These are phyloP conservation scores for Cocos nucifera DNA, from an alignment of 176 grass and related monocot species.

Conservation along the genomic window DNA sequence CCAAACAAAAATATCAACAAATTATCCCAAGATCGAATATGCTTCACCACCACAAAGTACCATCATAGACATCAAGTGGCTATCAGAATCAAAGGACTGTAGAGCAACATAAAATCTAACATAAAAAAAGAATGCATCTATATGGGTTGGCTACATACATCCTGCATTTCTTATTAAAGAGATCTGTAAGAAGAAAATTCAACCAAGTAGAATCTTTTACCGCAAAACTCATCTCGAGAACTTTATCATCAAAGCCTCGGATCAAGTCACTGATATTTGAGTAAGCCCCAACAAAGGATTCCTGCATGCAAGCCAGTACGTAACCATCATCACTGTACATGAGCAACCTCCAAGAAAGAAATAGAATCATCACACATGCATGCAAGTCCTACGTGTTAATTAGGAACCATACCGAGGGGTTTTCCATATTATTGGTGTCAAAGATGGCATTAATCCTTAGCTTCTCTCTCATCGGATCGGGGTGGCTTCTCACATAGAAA, in stretches of 20 bases:
- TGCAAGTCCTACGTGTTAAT: too few relatives aligned
- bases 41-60: neutral
- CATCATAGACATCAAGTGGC: neutral
- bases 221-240: conserved; percentile 59
- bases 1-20: neutral
- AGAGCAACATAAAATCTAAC: too few relatives aligned
- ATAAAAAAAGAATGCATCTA: too few relatives aligned
- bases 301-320: conserved; percentile 22
- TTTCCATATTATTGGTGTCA: conserved; percentile 28
- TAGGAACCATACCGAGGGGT: conserved; percentile 22
- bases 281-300: conserved; percentile 45
- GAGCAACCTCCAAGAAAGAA: too few relatives aligned
- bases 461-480: conserved; percentile 31
- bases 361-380: too few relatives aligned
- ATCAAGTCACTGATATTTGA: conserved; percentile 50
- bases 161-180: too few relatives aligned
- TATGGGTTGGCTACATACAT: too few relatives aligned
- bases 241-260: conserved; percentile 47
- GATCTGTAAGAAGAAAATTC: too few relatives aligned
- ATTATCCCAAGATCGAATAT: neutral
- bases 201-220: conserved; percentile 25
- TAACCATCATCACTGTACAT: too few relatives aligned
- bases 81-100: neutral
- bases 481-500: conserved; percentile 60
- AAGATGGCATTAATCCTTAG: conserved; percentile 73